A percentile compares a stretch with the other conserved stretches of the same genome.
phyloP scores from a whole-genome alignment of 257 asterid genomes.

The Salvia splendens region DNA sequence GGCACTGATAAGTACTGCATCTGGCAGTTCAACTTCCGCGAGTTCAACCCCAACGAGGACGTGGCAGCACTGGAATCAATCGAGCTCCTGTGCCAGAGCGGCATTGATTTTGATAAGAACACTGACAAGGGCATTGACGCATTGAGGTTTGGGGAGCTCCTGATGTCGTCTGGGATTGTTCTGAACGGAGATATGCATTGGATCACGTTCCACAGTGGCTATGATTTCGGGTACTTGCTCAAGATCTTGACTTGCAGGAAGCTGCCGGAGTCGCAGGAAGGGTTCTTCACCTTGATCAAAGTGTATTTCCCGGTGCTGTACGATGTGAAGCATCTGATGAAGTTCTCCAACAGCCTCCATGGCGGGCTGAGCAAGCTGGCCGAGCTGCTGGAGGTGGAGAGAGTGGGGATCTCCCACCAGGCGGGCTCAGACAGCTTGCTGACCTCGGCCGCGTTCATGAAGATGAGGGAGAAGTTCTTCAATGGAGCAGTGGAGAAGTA shows the following conservation, averaged over 20 bases:
- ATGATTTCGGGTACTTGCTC: constrained; percentile 72
- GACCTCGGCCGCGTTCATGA: constrained; percentile 60
- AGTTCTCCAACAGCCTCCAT: constrained; percentile 67
- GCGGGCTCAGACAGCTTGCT: constrained; percentile 86
- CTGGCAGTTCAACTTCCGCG: constrained; percentile 82
- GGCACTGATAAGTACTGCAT: constrained; percentile 61
- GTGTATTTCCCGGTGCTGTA: constrained; percentile 62
- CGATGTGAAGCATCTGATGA: constrained; percentile 77
- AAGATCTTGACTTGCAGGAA: constrained; percentile 67
- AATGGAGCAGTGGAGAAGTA: constrained; percentile 65
- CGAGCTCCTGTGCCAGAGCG: constrained; percentile 63
- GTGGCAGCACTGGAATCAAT: constrained; percentile 60
- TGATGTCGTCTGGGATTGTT: constrained; percentile 79
- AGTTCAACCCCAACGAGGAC: constrained; percentile 66
- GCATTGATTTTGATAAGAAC: constrained; percentile 57
- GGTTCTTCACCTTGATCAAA: constrained; percentile 55
- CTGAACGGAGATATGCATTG: constrained; percentile 57
- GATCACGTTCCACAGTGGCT: constrained; percentile 80
- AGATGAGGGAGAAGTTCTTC: constrained; percentile 63
- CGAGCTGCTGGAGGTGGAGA: constrained; percentile 64
- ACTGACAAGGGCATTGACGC: constrained; percentile 56
- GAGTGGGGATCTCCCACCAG: constrained; percentile 77
- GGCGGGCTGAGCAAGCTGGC: constrained; percentile 82
- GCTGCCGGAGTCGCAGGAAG: constrained; percentile 59
- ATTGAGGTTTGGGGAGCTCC: constrained; percentile 59